Evolutionary conservation across 2,329 filamentous ascomycete species (phyloP).

Genomic region (Thyridium curvatum): DNA sequence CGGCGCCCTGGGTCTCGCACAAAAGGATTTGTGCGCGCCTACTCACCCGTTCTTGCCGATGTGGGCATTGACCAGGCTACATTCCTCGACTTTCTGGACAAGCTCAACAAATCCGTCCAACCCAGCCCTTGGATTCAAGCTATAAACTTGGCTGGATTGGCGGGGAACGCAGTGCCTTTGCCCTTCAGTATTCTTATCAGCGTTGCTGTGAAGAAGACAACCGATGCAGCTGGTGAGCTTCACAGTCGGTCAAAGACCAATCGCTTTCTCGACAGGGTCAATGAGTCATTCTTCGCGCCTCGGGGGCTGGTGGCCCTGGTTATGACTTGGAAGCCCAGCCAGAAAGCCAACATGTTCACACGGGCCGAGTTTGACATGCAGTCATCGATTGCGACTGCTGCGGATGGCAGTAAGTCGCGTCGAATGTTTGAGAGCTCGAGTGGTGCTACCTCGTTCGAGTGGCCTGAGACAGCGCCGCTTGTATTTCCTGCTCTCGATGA

Average conservation of each 20-base stretch:
- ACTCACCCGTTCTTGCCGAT: slow-evolving; percentile 39
- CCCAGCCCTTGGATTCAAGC: slow-evolving; percentile 31
- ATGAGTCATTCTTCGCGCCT: slow-evolving; percentile 22
- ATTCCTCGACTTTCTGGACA: slow-evolving; percentile 27
- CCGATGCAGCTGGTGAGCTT: slow-evolving; percentile 18
- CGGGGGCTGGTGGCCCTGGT: slow-evolving; percentile 33
- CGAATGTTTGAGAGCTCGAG: slow-evolving; percentile 27
- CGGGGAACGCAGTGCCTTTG: slow-evolving; percentile 22
- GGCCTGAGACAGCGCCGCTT: slow-evolving; percentile 39
- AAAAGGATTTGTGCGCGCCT: slow-evolving; percentile 47
- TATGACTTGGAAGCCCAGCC: slow-evolving; percentile 42
- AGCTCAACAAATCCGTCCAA: slow-evolving; percentile 25
- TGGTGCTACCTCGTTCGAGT: slow-evolving; percentile 29
- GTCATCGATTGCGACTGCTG: no score
- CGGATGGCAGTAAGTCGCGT: slow-evolving; percentile 17
- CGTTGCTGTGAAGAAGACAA: slow-evolving; percentile 33
- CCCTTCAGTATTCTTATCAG: slow-evolving; percentile 34
- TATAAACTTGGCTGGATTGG: slow-evolving; percentile 14
- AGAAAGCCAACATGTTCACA: slow-evolving; percentile 15
- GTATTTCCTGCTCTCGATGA: slow-evolving; percentile 38
- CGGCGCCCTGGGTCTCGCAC: slow-evolving; percentile 38
- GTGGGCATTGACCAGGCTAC: slow-evolving; percentile 15
- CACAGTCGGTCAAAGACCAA: slow-evolving; percentile 14
- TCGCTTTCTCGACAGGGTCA: slow-evolving; percentile 19
- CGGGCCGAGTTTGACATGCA: slow-evolving; percentile 26